phyloP scores from a whole-genome alignment of 805 yeast genomes.

The Saturnispora silvae region DNA sequence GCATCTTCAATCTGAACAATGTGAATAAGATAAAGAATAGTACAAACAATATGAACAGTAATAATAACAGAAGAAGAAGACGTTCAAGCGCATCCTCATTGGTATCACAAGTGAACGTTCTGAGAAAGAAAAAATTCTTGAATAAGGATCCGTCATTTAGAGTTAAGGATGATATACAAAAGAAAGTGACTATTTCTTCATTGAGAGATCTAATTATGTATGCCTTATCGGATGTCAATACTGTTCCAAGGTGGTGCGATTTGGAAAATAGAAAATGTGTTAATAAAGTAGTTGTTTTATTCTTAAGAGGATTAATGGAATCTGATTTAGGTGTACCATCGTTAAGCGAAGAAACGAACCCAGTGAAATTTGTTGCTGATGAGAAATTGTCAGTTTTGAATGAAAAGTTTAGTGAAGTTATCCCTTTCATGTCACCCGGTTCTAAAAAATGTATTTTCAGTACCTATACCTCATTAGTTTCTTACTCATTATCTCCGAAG shows the following conservation, averaged over 20 bases:
- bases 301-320: constrained; percentile 54
- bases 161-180: constrained; percentile 11
- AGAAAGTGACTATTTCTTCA: constrained; percentile 28
- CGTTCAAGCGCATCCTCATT: constrained; percentile 27
- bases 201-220: constrained; percentile 37
- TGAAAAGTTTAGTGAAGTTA: constrained; percentile 29
- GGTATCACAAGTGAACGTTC: constrained; percentile 21
- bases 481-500: constrained; percentile 44
- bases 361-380: constrained; percentile 8
- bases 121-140: constrained; percentile 26
- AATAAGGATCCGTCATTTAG: constrained; percentile 14
- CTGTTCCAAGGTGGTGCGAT: constrained; percentile 39
- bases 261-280: constrained; percentile 38
- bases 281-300: constrained; percentile 44
- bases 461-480: constrained; percentile 44
- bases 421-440: constrained; percentile 60
- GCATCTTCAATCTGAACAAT: constrained; percentile 5
- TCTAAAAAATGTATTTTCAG: constrained; percentile 42
- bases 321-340: constrained; percentile 31
- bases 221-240: constrained; percentile 30
- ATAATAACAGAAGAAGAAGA: constrained; percentile 18
- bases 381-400: constrained; percentile 27
- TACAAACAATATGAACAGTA: constrained; percentile 16
- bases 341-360: constrained; percentile 10
- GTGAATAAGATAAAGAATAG: constrained; percentile 15